phyloP scores from a whole-genome alignment of 2,329 filamentous ascomycete genomes.

The Monosporascus ibericus region DNA sequence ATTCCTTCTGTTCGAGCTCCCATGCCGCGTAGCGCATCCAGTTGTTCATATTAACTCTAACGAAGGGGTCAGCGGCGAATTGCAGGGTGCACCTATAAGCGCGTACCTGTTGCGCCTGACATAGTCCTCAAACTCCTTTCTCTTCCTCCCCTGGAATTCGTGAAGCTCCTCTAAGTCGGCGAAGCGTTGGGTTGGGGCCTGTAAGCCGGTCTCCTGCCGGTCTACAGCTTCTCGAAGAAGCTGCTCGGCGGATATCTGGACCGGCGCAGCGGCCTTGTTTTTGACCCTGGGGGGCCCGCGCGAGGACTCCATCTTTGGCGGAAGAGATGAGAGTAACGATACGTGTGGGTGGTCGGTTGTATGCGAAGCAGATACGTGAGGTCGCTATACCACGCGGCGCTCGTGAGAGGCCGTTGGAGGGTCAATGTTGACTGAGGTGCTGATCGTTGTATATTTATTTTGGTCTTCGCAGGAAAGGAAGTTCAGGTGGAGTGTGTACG shows the following conservation, averaged over 20 bases:
- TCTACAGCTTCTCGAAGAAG: constrained; percentile 95
- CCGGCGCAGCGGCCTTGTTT: constrained; percentile 90
- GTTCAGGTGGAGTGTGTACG: too few species aligned
- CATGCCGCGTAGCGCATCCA: constrained; percentile 97
- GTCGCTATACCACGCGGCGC: too few species aligned
- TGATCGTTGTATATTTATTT: too few species aligned
- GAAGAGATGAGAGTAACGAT: constrained; percentile 1
- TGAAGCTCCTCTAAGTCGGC: constrained; percentile 96
- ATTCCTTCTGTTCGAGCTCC: constrained; percentile 98
- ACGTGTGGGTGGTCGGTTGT: background rate
- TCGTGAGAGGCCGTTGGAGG: too few species aligned
- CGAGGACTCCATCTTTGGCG: constrained; percentile 71
- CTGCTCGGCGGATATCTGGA: constrained; percentile 94
- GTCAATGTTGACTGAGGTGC: too few species aligned
- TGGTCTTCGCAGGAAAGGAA: too few species aligned
- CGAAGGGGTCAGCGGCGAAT: too few species aligned
- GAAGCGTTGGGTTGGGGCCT: constrained; percentile 90
- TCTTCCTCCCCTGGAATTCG: constrained; percentile 92
- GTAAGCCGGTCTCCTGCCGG: constrained; percentile 80
- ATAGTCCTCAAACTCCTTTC: constrained; percentile 97
- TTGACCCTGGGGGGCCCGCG: constrained; percentile 94
- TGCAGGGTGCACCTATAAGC: too few species aligned
- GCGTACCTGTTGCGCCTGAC: constrained; percentile 71
- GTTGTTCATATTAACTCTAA: constrained; percentile 83
- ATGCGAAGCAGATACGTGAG: background rate